A percentile compares a stretch with the other conserved stretches of the same genome.
Conservation (phyloP, 176 grass and related monocot genomes). For the Phoenix dactylifera region DNA sequence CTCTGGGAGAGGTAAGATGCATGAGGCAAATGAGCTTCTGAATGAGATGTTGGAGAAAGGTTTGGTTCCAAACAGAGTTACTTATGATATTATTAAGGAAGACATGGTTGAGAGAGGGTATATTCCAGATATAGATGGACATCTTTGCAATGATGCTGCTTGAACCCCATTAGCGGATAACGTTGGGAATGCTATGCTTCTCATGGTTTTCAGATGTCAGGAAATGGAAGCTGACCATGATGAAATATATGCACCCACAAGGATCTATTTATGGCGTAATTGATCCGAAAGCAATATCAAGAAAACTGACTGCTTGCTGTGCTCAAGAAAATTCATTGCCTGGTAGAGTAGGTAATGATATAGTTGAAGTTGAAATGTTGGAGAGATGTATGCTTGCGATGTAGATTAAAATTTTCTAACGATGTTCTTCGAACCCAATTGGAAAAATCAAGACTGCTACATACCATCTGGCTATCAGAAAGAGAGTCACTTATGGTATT, state of each 20-base stretch:
- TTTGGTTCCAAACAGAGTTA: conserved; percentile 58
- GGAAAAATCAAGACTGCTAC: no score
- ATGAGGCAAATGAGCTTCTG: conserved; percentile 60
- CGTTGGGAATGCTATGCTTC: no score
- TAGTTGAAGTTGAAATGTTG: neutral
- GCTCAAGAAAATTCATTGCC: no score
- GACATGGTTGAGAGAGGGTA: conserved; percentile 85
- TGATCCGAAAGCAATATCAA: no score
- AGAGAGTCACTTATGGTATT: conserved; percentile 56
- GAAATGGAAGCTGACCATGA: no score
- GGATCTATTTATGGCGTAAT: no score
- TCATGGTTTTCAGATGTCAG: no score
- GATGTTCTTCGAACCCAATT: no score
- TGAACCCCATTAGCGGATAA: neutral
- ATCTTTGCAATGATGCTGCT: conserved; percentile 23
- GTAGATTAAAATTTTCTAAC: no score
- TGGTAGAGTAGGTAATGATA: no score
- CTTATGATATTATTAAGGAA: conserved; percentile 71
- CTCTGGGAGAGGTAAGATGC: conserved; percentile 54
- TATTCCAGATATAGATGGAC: conserved; percentile 62
- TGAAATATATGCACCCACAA: no score
- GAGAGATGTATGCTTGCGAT: neutral
- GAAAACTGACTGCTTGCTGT: no score
- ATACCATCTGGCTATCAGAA: neutral
- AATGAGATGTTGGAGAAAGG: conserved; percentile 93